These are phyloP conservation scores for Oryza rufipogon DNA, from an alignment of 176 grass and related monocot species.

Conservation along the genomic window DNA sequence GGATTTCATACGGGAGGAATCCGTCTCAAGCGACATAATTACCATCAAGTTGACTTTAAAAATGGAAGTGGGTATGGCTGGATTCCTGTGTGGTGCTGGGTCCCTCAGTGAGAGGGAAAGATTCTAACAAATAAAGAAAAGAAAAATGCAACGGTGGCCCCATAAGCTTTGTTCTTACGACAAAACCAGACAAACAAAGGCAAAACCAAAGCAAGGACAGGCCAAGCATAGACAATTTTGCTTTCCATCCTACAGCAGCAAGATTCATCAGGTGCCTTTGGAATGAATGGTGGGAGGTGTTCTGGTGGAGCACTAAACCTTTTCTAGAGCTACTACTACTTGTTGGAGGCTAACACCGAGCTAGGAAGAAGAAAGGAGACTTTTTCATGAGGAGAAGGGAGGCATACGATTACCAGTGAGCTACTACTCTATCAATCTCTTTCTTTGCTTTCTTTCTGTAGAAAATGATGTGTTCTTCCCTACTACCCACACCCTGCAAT, in stretches of 20 bases:
- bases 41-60: slow-evolving; percentile 61
- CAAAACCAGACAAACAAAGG: slow-evolving; percentile 45
- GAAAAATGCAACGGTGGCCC: slow-evolving; percentile 34
- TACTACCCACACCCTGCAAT: slow-evolving; percentile 29
- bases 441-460: slow-evolving; percentile 54
- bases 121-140: slow-evolving; percentile 64
- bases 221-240: slow-evolving; percentile 42
- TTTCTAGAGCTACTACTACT: slow-evolving; percentile 36
- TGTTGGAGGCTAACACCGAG: slow-evolving; percentile 27
- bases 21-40: slow-evolving; percentile 47
- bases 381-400: slow-evolving; percentile 40
- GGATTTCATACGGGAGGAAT: slow-evolving; percentile 41
- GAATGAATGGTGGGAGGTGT: slow-evolving; percentile 44
- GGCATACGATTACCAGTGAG: slow-evolving; percentile 55
- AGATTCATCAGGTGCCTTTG: slow-evolving; percentile 45
- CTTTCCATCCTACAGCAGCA: slow-evolving; percentile 44
- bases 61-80: slow-evolving; percentile 42
- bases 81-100: slow-evolving; percentile 59
- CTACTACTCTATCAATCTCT: slow-evolving; percentile 54
- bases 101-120: slow-evolving; percentile 65
- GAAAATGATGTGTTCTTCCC: slow-evolving; percentile 55
- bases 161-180: slow-evolving; percentile 53
- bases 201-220: slow-evolving; percentile 36
- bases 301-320: slow-evolving; percentile 42
- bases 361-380: slow-evolving; percentile 41